Conservation (phyloP, 2,329 filamentous ascomycete species). For the Phaeosphaeriaceae sp. region DNA sequence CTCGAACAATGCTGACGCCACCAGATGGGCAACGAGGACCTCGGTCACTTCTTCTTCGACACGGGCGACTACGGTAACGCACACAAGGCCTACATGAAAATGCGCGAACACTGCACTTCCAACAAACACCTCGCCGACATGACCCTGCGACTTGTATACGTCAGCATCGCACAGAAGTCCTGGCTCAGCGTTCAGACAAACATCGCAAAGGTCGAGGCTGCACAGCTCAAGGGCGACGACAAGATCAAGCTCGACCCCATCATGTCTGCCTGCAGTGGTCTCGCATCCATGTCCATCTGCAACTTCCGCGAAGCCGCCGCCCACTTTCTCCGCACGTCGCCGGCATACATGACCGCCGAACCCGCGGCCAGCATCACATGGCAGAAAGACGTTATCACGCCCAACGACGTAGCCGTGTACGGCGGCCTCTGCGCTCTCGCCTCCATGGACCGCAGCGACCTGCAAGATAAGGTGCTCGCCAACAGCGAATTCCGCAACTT, state of each 20-base stretch:
- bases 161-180: constrained; percentile 77
- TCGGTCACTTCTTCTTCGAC: constrained; percentile 81
- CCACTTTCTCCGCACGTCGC: constrained; percentile 71
- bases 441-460: constrained; percentile 79
- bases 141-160: constrained; percentile 76
- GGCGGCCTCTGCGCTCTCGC: constrained; percentile 89
- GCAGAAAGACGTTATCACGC: constrained; percentile 75
- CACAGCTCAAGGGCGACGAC: constrained; percentile 64
- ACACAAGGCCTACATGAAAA: constrained; percentile 79
- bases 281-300: constrained; percentile 65
- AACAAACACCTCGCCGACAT: constrained; percentile 84
- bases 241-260: constrained; percentile 67
- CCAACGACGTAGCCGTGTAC: constrained; percentile 91
- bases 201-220: constrained; percentile 62
- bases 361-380: constrained; percentile 58
- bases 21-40: constrained; percentile 93
- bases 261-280: constrained; percentile 66
- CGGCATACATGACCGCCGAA: constrained; percentile 52
- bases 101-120: constrained; percentile 89
- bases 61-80: constrained; percentile 78
- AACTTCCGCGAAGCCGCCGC: constrained; percentile 73
- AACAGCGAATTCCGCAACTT: constrained; percentile 87
- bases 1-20: constrained; percentile 3
- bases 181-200: constrained; percentile 74
- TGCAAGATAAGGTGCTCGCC: constrained; percentile 79